Evolutionary conservation across 495 filamentous ascomycete species (phyloP).

Genomic region (Hypoxylon rickii): DNA sequence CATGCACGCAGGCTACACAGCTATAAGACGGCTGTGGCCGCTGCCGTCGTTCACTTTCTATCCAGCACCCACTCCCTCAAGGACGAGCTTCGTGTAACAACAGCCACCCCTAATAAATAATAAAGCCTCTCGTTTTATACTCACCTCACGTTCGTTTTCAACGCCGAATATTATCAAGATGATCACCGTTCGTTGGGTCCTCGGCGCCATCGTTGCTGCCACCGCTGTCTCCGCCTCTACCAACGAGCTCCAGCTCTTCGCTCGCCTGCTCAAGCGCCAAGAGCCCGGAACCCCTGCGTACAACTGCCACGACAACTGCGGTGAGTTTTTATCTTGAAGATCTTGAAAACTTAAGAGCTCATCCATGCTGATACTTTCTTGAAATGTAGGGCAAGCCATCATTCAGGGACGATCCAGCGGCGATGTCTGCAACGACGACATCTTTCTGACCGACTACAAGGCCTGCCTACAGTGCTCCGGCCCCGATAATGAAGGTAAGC

Average conservation of each 20-base stretch:
- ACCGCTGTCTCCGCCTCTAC: slow-evolving; percentile 21
- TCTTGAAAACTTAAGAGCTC: no score
- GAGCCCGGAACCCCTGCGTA: slow-evolving; percentile 51
- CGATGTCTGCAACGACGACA: slow-evolving; percentile 46
- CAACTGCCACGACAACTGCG: slow-evolving; percentile 56
- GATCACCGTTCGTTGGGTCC: slow-evolving; percentile 15
- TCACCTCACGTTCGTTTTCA: slow-evolving; percentile 15
- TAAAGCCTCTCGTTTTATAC: slow-evolving; percentile 20
- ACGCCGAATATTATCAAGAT: slow-evolving; percentile 17
- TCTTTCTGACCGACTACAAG: slow-evolving; percentile 48
- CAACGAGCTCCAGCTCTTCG: slow-evolving; percentile 22
- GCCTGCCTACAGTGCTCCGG: slow-evolving; percentile 52
- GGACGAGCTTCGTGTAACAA: no score
- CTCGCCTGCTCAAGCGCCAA: slow-evolving; percentile 40
- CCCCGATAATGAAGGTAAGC: slow-evolving; percentile 37
- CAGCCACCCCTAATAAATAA: no score
- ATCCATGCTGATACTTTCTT: not conserved
- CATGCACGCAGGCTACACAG: not conserved
- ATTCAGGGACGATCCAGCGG: slow-evolving; percentile 35
- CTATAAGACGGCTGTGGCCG: slow-evolving; percentile 17
- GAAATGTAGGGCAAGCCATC: slow-evolving; percentile 48
- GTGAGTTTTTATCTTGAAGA: slow-evolving; percentile 33
- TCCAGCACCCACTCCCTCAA: not conserved
- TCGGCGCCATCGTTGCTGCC: slow-evolving; percentile 22
- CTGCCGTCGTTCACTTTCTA: slow-evolving; percentile 1